A percentile compares a stretch with the other conserved stretches of the same genome.
Conservation (phyloP, 2,329 filamentous ascomycete genomes). For the Aureobasidium sp. region DNA sequence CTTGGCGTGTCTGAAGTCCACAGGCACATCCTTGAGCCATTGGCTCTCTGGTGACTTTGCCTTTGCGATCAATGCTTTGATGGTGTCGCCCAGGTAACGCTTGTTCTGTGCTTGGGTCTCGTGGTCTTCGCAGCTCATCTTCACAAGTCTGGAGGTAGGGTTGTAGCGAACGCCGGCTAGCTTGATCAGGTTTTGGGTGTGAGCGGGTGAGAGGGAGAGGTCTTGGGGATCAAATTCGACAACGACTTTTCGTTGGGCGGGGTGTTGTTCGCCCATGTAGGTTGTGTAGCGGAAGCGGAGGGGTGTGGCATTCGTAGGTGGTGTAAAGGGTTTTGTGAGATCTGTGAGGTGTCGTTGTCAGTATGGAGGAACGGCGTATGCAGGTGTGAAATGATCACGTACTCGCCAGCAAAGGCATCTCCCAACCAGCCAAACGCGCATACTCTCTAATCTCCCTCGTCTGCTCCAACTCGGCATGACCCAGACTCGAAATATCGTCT, state of each 20-base stretch:
- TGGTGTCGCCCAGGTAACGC: constrained; percentile 76
- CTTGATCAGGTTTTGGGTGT: constrained; percentile 79
- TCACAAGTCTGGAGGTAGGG: constrained; percentile 69
- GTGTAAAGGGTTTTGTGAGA: constrained; percentile 71
- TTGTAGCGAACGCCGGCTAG: constrained; percentile 81
- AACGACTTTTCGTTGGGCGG: constrained; percentile 87
- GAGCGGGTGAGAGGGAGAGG: constrained; percentile 58
- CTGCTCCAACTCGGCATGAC: constrained; percentile 79
- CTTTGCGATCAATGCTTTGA: constrained; percentile 64
- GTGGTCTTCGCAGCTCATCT: constrained; percentile 80
- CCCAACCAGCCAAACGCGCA: constrained; percentile 81
- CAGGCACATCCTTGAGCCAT: constrained; percentile 78
- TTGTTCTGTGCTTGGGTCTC: constrained; percentile 93
- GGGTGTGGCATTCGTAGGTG: constrained; percentile 59
- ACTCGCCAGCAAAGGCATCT: constrained; percentile 88
- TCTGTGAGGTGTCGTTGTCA: constrained; percentile 45
- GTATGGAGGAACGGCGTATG: neutral
- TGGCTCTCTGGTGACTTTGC: constrained; percentile 67
- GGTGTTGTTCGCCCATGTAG: constrained; percentile 91
- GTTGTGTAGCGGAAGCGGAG: constrained; percentile 95
- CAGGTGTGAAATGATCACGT: constrained; percentile 20
- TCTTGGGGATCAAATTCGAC: constrained; percentile 77
- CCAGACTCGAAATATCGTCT: constrained; percentile 76
- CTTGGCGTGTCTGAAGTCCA: constrained; percentile 81
- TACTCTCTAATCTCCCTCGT: constrained; percentile 86